These are phyloP conservation scores for Sarcomyxa edulis DNA, from an alignment of 768 basidiomycete genomes.

Conservation along the genomic window DNA sequence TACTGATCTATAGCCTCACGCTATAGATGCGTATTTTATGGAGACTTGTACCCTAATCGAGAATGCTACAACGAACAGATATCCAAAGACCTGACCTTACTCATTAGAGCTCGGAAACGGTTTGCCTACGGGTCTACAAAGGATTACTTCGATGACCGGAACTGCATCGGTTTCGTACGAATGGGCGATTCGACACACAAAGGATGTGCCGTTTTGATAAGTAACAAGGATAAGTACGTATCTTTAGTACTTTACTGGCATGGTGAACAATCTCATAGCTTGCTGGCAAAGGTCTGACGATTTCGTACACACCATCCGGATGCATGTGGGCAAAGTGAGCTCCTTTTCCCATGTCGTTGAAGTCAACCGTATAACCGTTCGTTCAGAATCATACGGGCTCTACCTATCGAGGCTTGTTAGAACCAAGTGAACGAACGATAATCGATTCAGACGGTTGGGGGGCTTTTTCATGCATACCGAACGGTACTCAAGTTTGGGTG, in stretches of 20 bases:
- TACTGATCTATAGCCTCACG: not conserved
- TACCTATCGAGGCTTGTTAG: slow-evolving; percentile 45
- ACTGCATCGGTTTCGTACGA: slow-evolving; percentile 77
- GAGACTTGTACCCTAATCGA: slow-evolving; percentile 69
- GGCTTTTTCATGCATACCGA: slow-evolving; percentile 52
- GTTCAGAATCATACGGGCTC: slow-evolving; percentile 30
- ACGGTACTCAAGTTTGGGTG: slow-evolving; percentile 61
- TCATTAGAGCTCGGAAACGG: slow-evolving; percentile 58
- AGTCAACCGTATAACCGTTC: slow-evolving; percentile 4
- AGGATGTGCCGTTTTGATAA: slow-evolving; percentile 71
- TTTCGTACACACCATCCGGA: slow-evolving; percentile 44
- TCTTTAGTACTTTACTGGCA: slow-evolving; percentile 1
- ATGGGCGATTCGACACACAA: slow-evolving; percentile 45
- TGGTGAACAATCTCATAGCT: slow-evolving; percentile 4
- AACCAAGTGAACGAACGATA: slow-evolving; percentile 34
- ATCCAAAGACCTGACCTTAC: slow-evolving; percentile 42
- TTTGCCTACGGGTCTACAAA: slow-evolving; percentile 61
- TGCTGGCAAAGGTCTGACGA: slow-evolving; percentile 19
- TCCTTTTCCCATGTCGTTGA: slow-evolving; percentile 11
- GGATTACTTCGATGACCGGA: slow-evolving; percentile 54
- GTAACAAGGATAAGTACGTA: slow-evolving; percentile 46
- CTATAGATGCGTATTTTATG: slow-evolving; percentile 80
- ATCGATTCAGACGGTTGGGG: slow-evolving; percentile 62
- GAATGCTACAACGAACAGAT: slow-evolving; percentile 58
- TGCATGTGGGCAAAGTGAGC: slow-evolving; percentile 64